phyloP scores from a whole-genome alignment of 1,139 yeast species.

The Hansenula lynferdii region DNA sequence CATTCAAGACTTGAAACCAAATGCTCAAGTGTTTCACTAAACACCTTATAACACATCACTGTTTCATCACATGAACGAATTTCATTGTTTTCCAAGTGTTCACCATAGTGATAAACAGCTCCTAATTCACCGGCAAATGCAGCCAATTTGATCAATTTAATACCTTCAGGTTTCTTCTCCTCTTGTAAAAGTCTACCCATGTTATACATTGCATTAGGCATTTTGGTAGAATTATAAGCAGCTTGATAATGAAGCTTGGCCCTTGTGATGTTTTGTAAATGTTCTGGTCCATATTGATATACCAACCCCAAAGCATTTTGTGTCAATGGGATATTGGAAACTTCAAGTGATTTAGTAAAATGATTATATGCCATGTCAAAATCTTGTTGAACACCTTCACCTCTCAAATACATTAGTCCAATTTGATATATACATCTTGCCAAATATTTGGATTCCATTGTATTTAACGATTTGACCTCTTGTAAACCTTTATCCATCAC shows the following conservation, averaged over 20 bases:
- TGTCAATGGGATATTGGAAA: conserved; percentile 36
- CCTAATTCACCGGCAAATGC: conserved; percentile 42
- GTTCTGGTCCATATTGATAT: conserved; percentile 42
- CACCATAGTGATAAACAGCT: conserved; percentile 50
- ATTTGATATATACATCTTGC: conserved; percentile 41
- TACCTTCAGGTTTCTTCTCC: conserved; percentile 22
- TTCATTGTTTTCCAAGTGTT: conserved; percentile 39
- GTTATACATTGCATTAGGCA: conserved; percentile 26
- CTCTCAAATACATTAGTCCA: conserved; percentile 70
- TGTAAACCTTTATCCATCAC: conserved; percentile 20
- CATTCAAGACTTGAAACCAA: conserved; percentile 57
- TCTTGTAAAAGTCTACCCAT: conserved; percentile 28
- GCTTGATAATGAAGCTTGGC: conserved; percentile 40
- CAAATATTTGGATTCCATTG: conserved; percentile 25
- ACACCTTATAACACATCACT: conserved; percentile 41
- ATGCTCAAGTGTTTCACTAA: conserved; percentile 54
- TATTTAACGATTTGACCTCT: conserved; percentile 19
- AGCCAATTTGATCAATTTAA: conserved; percentile 37
- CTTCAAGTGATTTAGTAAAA: conserved; percentile 34
- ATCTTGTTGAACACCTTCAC: conserved; percentile 58
- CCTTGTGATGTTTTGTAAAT: conserved; percentile 26
- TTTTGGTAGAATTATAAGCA: conserved; percentile 28
- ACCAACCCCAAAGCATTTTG: conserved; percentile 54
- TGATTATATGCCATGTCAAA: conserved; percentile 41
- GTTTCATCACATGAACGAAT: conserved; percentile 35